A percentile compares a stretch with the other conserved stretches of the same genome.
These are phyloP conservation scores for Sideroxylon spinosum DNA, from an alignment of 179 eudicot genomes.

Conservation along the genomic window DNA sequence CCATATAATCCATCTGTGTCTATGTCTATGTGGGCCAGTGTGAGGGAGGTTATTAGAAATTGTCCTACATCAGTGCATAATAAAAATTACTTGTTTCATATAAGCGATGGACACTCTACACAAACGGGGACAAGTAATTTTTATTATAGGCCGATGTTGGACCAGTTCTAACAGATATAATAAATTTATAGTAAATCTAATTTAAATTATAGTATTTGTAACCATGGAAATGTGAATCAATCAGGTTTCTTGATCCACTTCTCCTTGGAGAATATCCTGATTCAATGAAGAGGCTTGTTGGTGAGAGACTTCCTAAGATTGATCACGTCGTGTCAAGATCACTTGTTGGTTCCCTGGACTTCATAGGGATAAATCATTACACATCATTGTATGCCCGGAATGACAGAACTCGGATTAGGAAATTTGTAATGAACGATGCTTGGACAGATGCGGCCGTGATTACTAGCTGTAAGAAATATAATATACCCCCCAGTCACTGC, in stretches of 20 bases:
- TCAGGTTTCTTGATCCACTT: constrained; percentile 94
- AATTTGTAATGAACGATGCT: constrained; percentile 71
- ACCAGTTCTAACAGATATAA: too few species aligned
- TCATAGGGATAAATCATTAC: constrained; percentile 86
- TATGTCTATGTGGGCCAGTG: too few species aligned
- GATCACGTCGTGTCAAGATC: constrained; percentile 35
- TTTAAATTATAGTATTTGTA: background rate
- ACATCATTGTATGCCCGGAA: constrained; percentile 78
- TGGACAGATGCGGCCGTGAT: constrained; percentile 65
- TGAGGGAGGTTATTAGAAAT: too few species aligned
- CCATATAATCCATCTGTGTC: too few species aligned
- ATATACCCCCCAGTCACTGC: background rate
- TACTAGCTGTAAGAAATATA: constrained; percentile 52
- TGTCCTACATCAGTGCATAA: too few species aligned
- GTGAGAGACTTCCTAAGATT: constrained; percentile 64
- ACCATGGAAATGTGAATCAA: constrained; percentile 19
- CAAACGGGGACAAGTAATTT: too few species aligned
- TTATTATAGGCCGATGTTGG: too few species aligned
- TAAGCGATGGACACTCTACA: too few species aligned
- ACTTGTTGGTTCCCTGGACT: constrained; percentile 61
- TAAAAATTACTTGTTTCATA: too few species aligned
- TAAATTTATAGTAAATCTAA: background rate
- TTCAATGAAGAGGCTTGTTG: constrained; percentile 72
- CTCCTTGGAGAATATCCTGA: constrained; percentile 69
- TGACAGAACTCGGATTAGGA: constrained; percentile 60